Conservation (phyloP, 75 land plant species). For the Azolla pinnata region DNA sequence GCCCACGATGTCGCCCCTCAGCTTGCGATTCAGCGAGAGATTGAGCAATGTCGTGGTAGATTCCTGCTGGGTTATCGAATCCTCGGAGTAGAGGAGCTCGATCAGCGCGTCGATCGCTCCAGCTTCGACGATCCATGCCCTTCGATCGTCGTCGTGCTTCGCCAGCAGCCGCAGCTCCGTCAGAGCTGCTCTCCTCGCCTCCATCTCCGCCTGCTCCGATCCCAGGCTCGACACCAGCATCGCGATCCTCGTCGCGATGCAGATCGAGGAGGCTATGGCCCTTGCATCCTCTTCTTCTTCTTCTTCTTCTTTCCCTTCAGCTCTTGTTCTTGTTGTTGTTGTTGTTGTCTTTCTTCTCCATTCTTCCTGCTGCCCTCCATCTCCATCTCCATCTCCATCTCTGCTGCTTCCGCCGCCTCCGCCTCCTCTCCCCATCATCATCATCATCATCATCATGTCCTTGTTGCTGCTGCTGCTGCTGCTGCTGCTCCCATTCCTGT, state of each 20-base stretch:
- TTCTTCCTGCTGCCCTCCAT: too few relatives aligned
- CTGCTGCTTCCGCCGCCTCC: too few relatives aligned
- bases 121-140: slow-evolving; percentile 63
- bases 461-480: too few relatives aligned
- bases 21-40: slow-evolving; percentile 54
- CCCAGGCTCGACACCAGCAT: slow-evolving; percentile 45
- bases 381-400: too few relatives aligned
- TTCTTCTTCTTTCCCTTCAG: too few relatives aligned
- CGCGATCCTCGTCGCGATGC: not conserved
- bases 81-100: slow-evolving; percentile 47
- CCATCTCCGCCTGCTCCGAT: slow-evolving; percentile 39
- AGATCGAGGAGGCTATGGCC: too few relatives aligned
- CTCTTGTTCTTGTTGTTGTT: too few relatives aligned
- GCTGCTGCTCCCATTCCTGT: too few relatives aligned
- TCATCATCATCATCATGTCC: too few relatives aligned
- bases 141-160: slow-evolving; percentile 59
- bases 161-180: slow-evolving; percentile 72
- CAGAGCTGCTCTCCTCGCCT: slow-evolving; percentile 48
- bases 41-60: slow-evolving; percentile 76
- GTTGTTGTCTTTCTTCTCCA: too few relatives aligned
- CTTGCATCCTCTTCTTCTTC: too few relatives aligned
- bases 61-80: slow-evolving; percentile 53
- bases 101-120: slow-evolving; percentile 69
- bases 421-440: too few relatives aligned
- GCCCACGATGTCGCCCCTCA: slow-evolving; percentile 38